Conservation (phyloP, 768 basidiomycete species). For the Kwoniella sp. region DNA sequence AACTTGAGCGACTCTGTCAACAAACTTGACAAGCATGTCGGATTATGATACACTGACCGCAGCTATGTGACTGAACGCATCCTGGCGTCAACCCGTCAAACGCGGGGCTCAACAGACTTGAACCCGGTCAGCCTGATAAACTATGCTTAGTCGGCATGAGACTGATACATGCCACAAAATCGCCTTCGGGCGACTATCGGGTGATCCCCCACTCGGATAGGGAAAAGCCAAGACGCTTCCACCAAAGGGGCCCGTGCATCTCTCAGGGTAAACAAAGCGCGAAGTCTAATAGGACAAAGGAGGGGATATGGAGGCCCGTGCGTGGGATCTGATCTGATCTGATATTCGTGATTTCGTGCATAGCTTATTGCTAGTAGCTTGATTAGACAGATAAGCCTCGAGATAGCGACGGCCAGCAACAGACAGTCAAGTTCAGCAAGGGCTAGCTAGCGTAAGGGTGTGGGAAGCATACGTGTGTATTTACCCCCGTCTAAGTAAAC, state of each 20-base stretch:
- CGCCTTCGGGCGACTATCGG: neutral
- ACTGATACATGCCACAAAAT: neutral
- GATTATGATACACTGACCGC: no score
- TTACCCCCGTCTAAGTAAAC: neutral
- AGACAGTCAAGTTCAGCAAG: no score
- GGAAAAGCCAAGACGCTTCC: no score
- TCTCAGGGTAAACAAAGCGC: neutral
- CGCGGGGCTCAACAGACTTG: slow-evolving; percentile 1
- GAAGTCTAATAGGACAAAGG: neutral
- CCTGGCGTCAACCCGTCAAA: neutral
- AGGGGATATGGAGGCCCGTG: neutral
- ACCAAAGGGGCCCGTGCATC: slow-evolving; percentile 3
- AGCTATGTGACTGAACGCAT: neutral
- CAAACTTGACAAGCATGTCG: neutral
- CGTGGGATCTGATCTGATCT: neutral
- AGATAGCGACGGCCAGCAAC: neutral
- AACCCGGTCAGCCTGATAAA: neutral
- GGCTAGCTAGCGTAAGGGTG: neutral
- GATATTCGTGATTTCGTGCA: no score
- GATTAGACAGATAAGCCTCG: neutral
- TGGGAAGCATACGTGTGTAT: neutral
- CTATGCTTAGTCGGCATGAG: neutral
- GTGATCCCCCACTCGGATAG: neutral
- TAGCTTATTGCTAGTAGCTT: neutral
- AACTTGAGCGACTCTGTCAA: no score